Percentiles rank a stretch among this genome's conserved stretches.
phyloP scores from a whole-genome alignment of 331 rosid species.

The Quercus lobata region DNA sequence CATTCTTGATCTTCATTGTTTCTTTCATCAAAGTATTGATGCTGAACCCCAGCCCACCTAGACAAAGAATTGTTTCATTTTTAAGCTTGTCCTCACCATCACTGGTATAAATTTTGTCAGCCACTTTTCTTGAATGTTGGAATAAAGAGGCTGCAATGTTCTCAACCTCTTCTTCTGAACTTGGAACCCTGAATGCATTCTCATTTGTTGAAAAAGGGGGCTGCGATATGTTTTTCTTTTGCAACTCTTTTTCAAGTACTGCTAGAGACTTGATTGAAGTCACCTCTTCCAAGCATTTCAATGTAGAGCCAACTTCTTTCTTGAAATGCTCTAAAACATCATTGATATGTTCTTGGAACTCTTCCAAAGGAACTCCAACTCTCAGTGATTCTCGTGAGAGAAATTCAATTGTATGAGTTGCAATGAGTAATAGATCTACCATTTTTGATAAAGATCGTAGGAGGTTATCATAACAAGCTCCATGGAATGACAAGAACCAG shows the following conservation, averaged over 20 bases:
- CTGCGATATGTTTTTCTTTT: not conserved
- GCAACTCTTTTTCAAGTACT: constrained; percentile 6
- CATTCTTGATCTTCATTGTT: constrained; percentile 40
- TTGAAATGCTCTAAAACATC: constrained; percentile 26
- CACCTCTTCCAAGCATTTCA: constrained; percentile 44
- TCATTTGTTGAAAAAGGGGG: constrained; percentile 18
- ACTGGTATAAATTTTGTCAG: constrained; percentile 19
- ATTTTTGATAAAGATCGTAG: constrained; percentile 42
- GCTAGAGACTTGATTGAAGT: constrained; percentile 20
- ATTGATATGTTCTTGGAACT: constrained; percentile 17
- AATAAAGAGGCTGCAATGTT: constrained; percentile 39
- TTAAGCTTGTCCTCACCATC: constrained; percentile 39
- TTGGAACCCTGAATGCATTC: constrained; percentile 16
- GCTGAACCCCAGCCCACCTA: constrained; percentile 65
- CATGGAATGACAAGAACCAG: constrained; percentile 64
- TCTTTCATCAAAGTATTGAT: constrained; percentile 44
- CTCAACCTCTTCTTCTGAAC: constrained; percentile 31
- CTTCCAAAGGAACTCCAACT: constrained; percentile 15
- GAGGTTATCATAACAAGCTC: constrained; percentile 41
- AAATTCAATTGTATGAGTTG: constrained; percentile 19
- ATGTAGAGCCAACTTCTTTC: constrained; percentile 16
- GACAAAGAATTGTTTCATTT: constrained; percentile 42
- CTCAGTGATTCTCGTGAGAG: constrained; percentile 8
- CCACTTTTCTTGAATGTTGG: constrained; percentile 37
- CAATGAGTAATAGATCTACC: constrained; percentile 45